A percentile compares a stretch with the other conserved stretches of the same genome.
These are phyloP conservation scores for Ceratobasidium sp. DNA, from an alignment of 1,284 basidiomycete species.

Conservation along the genomic window DNA sequence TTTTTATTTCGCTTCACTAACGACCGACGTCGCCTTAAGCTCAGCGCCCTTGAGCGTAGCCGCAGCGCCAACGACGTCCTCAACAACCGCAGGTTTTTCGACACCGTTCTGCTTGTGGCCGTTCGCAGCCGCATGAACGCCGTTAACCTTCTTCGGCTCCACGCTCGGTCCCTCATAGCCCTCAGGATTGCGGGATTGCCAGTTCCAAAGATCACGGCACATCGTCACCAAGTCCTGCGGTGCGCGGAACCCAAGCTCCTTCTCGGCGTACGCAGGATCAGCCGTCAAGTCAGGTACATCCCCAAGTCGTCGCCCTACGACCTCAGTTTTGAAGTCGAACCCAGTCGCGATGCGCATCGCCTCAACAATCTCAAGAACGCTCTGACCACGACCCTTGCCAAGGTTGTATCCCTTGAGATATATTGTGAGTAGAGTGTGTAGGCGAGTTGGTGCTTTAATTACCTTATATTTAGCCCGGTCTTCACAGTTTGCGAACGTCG, in stretches of 20 bases:
- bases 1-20: constrained; percentile 22
- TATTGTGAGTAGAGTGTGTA: constrained; percentile 60
- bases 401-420: constrained; percentile 82
- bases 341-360: constrained; percentile 95
- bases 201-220: constrained; percentile 94
- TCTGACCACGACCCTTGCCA: constrained; percentile 92
- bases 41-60: constrained; percentile 22
- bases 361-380: constrained; percentile 92
- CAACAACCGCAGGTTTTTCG: constrained; percentile 8
- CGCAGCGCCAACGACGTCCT: constrained; percentile 13
- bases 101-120: not conserved
- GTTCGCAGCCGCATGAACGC: constrained; percentile 21
- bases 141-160: constrained; percentile 22
- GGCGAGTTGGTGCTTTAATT: constrained; percentile 43
- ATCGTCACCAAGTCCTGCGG: constrained; percentile 83
- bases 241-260: constrained; percentile 95
- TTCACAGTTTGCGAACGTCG: constrained; percentile 54
- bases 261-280: constrained; percentile 89
- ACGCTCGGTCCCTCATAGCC: constrained; percentile 63
- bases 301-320: constrained; percentile 90
- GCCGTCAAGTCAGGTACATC: constrained; percentile 98
- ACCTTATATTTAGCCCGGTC: constrained; percentile 47
- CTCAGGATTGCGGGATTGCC: constrained; percentile 85
- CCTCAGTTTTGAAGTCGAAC: constrained; percentile 87
- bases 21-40: constrained; percentile 24